Conservation (phyloP, 2,329 filamentous ascomycete genomes). For the Leptographium wingfieldii region DNA sequence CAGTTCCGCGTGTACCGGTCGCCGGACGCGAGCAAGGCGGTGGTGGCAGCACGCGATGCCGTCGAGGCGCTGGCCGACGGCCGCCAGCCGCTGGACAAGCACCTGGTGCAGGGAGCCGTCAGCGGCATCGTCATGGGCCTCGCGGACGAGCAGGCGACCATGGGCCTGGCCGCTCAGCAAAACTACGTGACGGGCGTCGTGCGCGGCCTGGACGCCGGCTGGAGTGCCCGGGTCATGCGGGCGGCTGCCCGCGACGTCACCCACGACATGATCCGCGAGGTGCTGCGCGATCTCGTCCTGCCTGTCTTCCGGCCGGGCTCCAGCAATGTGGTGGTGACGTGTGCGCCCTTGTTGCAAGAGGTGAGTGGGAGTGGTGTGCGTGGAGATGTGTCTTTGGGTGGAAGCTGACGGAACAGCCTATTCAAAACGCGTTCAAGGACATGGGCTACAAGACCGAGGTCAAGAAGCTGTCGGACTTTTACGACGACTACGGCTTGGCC, state of each 20-base stretch:
- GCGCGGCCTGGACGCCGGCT: slow-evolving; percentile 61
- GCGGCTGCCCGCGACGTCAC: slow-evolving; percentile 71
- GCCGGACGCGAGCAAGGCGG: slow-evolving; percentile 79
- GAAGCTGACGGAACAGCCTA: slow-evolving; percentile 37
- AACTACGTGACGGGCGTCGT: slow-evolving; percentile 78
- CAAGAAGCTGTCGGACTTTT: slow-evolving; percentile 63
- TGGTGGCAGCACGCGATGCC: slow-evolving; percentile 60
- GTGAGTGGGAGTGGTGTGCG: slow-evolving; percentile 35
- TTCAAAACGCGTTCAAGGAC: slow-evolving; percentile 60
- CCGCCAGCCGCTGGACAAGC: slow-evolving; percentile 57
- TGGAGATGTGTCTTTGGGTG: too few species aligned
- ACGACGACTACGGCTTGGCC: slow-evolving; percentile 80
- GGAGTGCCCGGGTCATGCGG: slow-evolving; percentile 63
- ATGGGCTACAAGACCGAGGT: slow-evolving; percentile 71
- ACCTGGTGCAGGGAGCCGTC: slow-evolving; percentile 80
- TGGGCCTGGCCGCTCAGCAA: slow-evolving; percentile 66
- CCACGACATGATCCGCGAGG: slow-evolving; percentile 61
- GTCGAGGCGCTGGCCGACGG: slow-evolving; percentile 65
- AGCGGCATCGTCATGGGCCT: slow-evolving; percentile 77
- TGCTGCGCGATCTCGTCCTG: slow-evolving; percentile 62
- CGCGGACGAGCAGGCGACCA: slow-evolving; percentile 79
- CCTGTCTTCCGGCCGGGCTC: slow-evolving; percentile 68
- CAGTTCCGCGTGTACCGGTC: slow-evolving; percentile 83
- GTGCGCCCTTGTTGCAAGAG: slow-evolving; percentile 73
- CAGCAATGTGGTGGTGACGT: slow-evolving; percentile 80